Conservation (phyloP, 495 filamentous ascomycete species). For the Penicillium tannophilum region DNA sequence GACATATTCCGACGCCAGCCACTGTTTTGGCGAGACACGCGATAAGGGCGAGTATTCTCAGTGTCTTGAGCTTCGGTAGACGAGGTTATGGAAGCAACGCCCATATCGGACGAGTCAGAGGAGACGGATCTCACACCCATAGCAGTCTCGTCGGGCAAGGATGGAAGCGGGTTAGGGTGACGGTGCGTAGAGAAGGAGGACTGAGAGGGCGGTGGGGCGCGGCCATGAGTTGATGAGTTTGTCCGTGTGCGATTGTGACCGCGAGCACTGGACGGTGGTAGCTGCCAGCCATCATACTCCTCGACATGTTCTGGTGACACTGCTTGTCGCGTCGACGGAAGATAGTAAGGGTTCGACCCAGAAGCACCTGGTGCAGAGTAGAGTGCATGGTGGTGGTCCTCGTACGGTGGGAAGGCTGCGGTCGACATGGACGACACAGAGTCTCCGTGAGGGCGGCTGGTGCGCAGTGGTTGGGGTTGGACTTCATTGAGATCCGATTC, state of each 20-base stretch:
- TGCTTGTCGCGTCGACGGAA: constrained; percentile 18
- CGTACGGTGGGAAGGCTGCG: constrained; percentile 36
- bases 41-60: constrained; percentile 18
- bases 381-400: constrained; percentile 32
- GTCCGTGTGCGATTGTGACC: constrained; percentile 22
- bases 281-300: constrained; percentile 17
- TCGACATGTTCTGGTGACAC: constrained; percentile 19
- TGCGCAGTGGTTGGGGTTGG: constrained; percentile 15
- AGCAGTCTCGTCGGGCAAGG: constrained; percentile 29
- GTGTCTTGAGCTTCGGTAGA: constrained; percentile 17
- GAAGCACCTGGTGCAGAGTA: constrained; percentile 13
- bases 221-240: constrained; percentile 23
- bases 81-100: constrained; percentile 25
- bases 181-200: constrained; percentile 34
- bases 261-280: background rate
- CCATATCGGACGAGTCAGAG: constrained; percentile 23
- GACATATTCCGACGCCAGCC: constrained; percentile 41
- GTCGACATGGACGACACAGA: constrained; percentile 39
- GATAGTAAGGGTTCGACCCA: constrained; percentile 29
- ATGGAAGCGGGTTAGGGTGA: constrained; percentile 32
- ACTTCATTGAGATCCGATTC: constrained; percentile 30
- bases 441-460: constrained; percentile 25
- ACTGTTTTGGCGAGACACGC: constrained; percentile 25
- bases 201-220: constrained; percentile 26
- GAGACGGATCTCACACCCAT: constrained; percentile 23